phyloP scores from a whole-genome alignment of 257 asterid species.

The Solanum corneliomulleri region DNA sequence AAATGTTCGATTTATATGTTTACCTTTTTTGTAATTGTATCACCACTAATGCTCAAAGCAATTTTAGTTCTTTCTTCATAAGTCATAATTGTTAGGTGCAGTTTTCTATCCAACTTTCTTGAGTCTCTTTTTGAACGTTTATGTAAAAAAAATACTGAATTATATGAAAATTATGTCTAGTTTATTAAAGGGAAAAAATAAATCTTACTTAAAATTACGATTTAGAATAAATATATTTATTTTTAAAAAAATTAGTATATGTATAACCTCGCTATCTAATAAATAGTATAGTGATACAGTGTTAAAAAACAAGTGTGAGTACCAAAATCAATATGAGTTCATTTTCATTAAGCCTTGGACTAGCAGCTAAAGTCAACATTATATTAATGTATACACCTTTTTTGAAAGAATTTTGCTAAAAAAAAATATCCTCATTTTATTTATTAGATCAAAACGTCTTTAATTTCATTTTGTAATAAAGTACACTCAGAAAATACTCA shows the following conservation, averaged over 20 bases:
- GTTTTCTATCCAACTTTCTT: not conserved
- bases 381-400: too few relatives aligned
- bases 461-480: too few relatives aligned
- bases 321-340: too few relatives aligned
- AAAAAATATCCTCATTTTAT: not conserved
- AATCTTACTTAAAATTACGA: too few relatives aligned
- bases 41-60: not conserved
- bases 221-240: fast-evolving
- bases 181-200: not conserved
- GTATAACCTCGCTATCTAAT: too few relatives aligned
- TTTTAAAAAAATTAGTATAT: too few relatives aligned
- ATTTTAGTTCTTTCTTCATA: not conserved
- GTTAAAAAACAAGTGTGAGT: too few relatives aligned
- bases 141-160: not conserved
- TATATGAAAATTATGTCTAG: not conserved
- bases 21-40: not conserved
- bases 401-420: too few relatives aligned
- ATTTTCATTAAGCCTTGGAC: too few relatives aligned
- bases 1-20: not conserved
- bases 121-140: not conserved
- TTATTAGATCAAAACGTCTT: too few relatives aligned
- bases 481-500: not conserved
- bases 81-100: not conserved
- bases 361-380: too few relatives aligned
- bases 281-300: too few relatives aligned